Evolutionary conservation across 192 early-diverging fungal species (phyloP).

Genomic region (Linnemannia hyalina): DNA sequence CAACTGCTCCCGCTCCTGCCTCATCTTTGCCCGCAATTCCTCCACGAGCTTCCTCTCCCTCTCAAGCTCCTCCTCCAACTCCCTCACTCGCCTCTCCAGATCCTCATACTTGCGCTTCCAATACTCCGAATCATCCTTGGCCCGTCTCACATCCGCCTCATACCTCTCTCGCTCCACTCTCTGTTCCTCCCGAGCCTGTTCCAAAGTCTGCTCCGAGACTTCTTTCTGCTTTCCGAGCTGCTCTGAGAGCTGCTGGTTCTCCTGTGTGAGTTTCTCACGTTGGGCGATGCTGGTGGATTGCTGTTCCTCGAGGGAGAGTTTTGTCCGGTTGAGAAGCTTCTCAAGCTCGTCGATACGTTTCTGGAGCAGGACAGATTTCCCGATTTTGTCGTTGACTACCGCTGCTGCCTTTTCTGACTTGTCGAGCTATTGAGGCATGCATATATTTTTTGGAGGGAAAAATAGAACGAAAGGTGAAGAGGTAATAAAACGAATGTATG

Average conservation of each 20-base stretch:
- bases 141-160: conserved; percentile 11
- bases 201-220: conserved; percentile 6
- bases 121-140: conserved; percentile 15
- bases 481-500: conserved; percentile 3
- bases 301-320: conserved; percentile 32
- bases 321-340: conserved; percentile 14
- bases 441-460: not conserved
- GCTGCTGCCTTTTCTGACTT: conserved; percentile 52
- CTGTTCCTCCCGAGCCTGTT: not conserved
- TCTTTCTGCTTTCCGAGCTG: conserved; percentile 20
- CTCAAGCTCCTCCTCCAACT: conserved; percentile 31
- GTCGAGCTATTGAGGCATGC: conserved; percentile 30
- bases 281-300: not conserved
- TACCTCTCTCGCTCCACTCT: not conserved
- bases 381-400: conserved; percentile 21
- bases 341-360: conserved; percentile 49
- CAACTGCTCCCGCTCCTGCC: conserved; percentile 20
- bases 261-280: conserved; percentile 10
- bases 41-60: conserved; percentile 17
- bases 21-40: conserved; percentile 23
- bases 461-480: not conserved
- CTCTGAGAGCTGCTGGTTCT: conserved; percentile 19
- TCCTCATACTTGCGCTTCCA: conserved; percentile 34
- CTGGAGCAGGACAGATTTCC: conserved; percentile 25
- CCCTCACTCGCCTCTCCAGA: conserved; percentile 20